phyloP scores from a whole-genome alignment of 352 stramenopile genomes.

The Globisporangium carolinianum region DNA sequence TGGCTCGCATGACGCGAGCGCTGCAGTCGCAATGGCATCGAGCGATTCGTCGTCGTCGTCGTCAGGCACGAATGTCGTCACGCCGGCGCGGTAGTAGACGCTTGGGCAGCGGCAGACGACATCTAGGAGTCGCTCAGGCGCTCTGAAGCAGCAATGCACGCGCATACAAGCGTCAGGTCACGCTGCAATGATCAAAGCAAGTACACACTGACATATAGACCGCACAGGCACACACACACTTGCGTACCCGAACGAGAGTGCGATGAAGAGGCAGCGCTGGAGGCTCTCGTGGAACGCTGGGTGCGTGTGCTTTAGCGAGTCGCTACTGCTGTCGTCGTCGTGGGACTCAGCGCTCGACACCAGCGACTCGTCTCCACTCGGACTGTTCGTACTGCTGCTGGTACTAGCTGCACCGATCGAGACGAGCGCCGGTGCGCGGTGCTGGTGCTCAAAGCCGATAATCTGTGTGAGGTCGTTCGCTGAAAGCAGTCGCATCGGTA shows the following conservation, averaged over 20 bases:
- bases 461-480: slow-evolving; percentile 44
- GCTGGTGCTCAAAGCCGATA: slow-evolving; percentile 32
- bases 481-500: slow-evolving; percentile 38
- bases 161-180: too few relatives aligned
- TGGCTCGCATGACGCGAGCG: slow-evolving; percentile 2
- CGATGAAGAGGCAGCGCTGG: slow-evolving; percentile 41
- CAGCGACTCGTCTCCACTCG: too few relatives aligned
- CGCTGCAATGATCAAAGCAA: too few relatives aligned
- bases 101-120: slow-evolving; percentile 29
- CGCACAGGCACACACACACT: background rate
- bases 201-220: background rate
- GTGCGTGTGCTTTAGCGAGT: background rate
- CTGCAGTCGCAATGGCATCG: slow-evolving; percentile 18
- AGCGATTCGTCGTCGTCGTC: slow-evolving; percentile 12
- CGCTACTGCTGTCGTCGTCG: too few relatives aligned
- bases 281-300: slow-evolving; percentile 51
- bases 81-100: slow-evolving; percentile 36
- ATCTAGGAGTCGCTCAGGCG: slow-evolving; percentile 23
- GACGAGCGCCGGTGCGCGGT: background rate
- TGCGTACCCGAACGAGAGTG: slow-evolving; percentile 34
- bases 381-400: background rate
- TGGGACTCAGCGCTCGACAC: too few relatives aligned
- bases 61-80: slow-evolving; percentile 28
- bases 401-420: background rate
- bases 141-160: slow-evolving; percentile 12